Base-by-base conservation (phyloP, 495 filamentous ascomycete species). In the Cudoniella acicularis region DNA sequence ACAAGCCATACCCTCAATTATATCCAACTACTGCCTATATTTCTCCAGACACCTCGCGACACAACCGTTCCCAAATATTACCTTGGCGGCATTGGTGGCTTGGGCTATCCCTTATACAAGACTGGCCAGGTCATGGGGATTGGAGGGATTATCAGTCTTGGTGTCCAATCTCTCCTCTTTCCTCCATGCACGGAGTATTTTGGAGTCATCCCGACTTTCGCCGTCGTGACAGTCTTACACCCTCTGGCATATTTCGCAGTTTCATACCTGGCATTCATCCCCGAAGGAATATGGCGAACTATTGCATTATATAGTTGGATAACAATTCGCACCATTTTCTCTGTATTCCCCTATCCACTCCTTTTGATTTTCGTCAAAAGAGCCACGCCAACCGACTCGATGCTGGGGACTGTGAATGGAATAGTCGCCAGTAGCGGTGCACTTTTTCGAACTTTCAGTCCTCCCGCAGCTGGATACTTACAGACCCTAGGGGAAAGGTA, bases 391-490 rank as follows among this genome's bases (percentile, higher is more conserved):
- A 86, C 84, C 0, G 83, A 81, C 23, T 79, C 88, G 22, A 86
- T 92, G 2, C 83, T 96, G n/a, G 92, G 92, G 0, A 83, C 85
- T 8, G 87, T 97, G 72, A 96, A 96, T 63, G 92, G 92, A 24
- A 83, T 89, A 18, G 89, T 89, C 6, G 89, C 90, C 25, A 93
- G 89, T 17, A 88, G 87, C 8, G 92, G 92, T 23, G 95, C 91
- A 64, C 71, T 96, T 42, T 86, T 82, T 63, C 84, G 92, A 49
- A 89, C 91, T 1, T 82, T 94, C 62, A 91, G 92, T 3, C 93
- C 92, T 8, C 90, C 87, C 0, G 69, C 96, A 43, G 92, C 91
- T 10, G 92, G 92, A 3, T 69, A 89, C 6, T 78, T 97, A 50
- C 91, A 96, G 68, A 77, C 88, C 10, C 75, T 83, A 54, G 92